These are phyloP conservation scores for Termitomyces sp. DNA, from an alignment of 768 basidiomycete genomes.

Conservation along the genomic window DNA sequence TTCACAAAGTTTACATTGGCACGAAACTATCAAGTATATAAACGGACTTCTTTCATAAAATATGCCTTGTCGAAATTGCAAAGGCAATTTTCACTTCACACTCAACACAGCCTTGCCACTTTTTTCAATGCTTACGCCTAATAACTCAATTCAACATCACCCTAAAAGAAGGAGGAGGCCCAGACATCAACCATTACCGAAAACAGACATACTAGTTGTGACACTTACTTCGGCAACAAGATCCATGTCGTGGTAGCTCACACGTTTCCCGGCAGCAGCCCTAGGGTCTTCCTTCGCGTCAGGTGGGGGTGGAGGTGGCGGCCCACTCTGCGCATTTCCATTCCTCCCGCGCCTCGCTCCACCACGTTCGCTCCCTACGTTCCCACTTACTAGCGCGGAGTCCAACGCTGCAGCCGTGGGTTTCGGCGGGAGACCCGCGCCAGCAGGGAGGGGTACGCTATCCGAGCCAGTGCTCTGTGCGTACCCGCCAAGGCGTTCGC, in stretches of 20 bases:
- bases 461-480: slow-evolving; percentile 37
- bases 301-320: slow-evolving; percentile 75
- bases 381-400: slow-evolving; percentile 46
- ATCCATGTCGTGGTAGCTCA: slow-evolving; percentile 97
- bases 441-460: slow-evolving; percentile 44
- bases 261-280: slow-evolving; percentile 80
- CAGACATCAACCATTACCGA: slow-evolving; percentile 5
- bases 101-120: not conserved
- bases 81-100: not conserved
- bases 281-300: slow-evolving; percentile 92
- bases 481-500: slow-evolving; percentile 78
- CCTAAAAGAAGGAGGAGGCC: slow-evolving; percentile 25
- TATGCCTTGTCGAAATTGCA: not conserved
- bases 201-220: slow-evolving; percentile 4
- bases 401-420: slow-evolving; percentile 53
- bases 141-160: slow-evolving; percentile 57
- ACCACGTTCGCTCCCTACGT: slow-evolving; percentile 32
- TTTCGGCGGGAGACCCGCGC: slow-evolving; percentile 76
- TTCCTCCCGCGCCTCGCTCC: slow-evolving; percentile 30
- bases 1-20: not conserved
- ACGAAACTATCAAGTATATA: not conserved
- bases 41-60: not conserved
- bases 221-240: slow-evolving; percentile 66
- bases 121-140: slow-evolving; percentile 15
- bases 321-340: slow-evolving; percentile 31